Conservation (phyloP, 192 early-diverging fungal species). For the Umbelopsis vinacea region DNA sequence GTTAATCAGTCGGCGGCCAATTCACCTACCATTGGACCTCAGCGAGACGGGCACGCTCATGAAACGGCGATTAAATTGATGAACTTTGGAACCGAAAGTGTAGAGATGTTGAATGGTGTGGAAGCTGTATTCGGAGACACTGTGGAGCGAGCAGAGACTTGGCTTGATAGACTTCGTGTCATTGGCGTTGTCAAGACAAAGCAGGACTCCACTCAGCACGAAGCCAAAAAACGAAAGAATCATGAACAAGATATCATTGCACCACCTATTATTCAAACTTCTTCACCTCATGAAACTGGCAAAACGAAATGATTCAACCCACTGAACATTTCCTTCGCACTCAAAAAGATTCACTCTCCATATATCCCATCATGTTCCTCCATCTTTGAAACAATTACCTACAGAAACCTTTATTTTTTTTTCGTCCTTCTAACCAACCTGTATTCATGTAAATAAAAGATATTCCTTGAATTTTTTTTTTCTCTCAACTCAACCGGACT, state of each 20-base stretch:
- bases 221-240: constrained; percentile 13
- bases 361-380: background rate
- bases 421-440: no score
- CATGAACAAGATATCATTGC: constrained; percentile 17
- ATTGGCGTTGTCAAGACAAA: constrained; percentile 21
- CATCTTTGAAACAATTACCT: background rate
- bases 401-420: no score
- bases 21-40: constrained; percentile 12
- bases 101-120: constrained; percentile 69
- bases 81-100: constrained; percentile 71
- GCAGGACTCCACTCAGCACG: background rate
- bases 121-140: constrained; percentile 70
- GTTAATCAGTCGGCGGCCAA: constrained; percentile 43
- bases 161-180: constrained; percentile 55
- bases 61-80: constrained; percentile 52
- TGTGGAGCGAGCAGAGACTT: constrained; percentile 66
- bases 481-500: background rate
- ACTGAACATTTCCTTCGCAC: background rate
- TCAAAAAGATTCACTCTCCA: background rate
- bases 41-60: constrained; percentile 6
- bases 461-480: background rate
- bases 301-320: constrained; percentile 2
- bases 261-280: constrained; percentile 10
- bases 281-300: constrained; percentile 13
- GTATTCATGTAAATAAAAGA: no score